Conservation (phyloP, 2,329 filamentous ascomycete genomes). For the Penicillium sp. region DNA sequence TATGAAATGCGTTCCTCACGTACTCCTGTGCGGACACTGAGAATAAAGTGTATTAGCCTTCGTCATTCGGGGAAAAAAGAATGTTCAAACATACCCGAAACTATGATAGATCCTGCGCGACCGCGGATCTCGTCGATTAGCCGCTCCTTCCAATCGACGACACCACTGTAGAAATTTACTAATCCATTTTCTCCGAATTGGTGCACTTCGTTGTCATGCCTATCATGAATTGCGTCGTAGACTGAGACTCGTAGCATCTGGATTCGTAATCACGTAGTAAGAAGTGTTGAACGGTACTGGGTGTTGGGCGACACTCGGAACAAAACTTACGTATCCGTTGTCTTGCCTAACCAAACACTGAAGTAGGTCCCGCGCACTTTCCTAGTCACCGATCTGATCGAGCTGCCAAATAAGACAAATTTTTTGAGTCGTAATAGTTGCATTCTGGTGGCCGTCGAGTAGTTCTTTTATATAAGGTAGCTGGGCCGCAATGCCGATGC, state of each 20-base stretch:
- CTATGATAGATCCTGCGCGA: constrained; percentile 1
- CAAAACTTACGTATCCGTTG: constrained; percentile 14
- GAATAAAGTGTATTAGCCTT: constrained; percentile 3
- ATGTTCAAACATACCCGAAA: not conserved
- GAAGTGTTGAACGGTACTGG: too few species aligned
- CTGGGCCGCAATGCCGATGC: constrained; percentile 32
- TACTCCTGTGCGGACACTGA: constrained; percentile 10
- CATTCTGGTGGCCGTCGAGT: constrained; percentile 23
- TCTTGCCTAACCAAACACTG: constrained; percentile 17
- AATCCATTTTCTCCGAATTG: constrained; percentile 16
- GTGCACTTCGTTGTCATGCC: not conserved
- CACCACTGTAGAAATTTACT: constrained; percentile 14
- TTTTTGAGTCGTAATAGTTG: constrained; percentile 15
- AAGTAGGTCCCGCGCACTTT: constrained; percentile 17
- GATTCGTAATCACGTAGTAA: not conserved
- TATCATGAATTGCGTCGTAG: constrained; percentile 6
- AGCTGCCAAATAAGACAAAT: constrained; percentile 29
- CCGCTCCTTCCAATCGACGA: constrained; percentile 11
- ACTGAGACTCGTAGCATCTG: constrained; percentile 13
- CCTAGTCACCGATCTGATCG: constrained; percentile 14
- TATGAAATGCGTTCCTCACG: too few species aligned
- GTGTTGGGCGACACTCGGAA: too few species aligned
- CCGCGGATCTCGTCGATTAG: constrained; percentile 6
- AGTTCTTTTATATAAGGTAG: constrained; percentile 34
- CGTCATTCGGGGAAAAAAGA: not conserved